Percentiles rank a stretch among this genome's conserved stretches.
These are phyloP conservation scores for Phytophthora meadii DNA, from an alignment of 352 stramenopile genomes.

Conservation along the genomic window DNA sequence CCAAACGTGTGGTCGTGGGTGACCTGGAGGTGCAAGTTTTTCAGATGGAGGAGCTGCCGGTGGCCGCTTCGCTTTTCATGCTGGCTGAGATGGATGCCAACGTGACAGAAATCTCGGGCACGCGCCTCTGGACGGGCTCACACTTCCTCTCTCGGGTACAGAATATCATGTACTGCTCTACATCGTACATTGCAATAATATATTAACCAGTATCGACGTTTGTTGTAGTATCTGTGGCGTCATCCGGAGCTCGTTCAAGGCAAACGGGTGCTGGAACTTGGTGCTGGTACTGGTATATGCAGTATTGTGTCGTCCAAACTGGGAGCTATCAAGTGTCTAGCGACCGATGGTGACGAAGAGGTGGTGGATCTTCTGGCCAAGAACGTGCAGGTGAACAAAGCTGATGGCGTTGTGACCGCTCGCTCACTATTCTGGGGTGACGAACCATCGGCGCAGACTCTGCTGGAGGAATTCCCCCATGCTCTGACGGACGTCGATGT, in stretches of 20 bases:
- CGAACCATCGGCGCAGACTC: conserved; percentile 39
- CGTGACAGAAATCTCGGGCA: conserved; percentile 77
- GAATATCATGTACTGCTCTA: not conserved
- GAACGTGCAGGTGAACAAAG: conserved; percentile 58
- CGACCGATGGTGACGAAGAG: conserved; percentile 74
- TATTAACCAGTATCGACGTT: conserved; percentile 1
- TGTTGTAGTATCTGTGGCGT: conserved; percentile 53
- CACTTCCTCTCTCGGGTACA: conserved; percentile 62
- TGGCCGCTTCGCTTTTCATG: conserved; percentile 67
- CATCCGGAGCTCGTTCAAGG: conserved; percentile 52
- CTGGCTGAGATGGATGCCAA: conserved; percentile 68
- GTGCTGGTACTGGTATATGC: conserved; percentile 74
- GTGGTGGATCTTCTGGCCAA: conserved; percentile 57
- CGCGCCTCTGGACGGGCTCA: conserved; percentile 78
- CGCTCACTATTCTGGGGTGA: conserved; percentile 69
- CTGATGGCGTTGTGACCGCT: conserved; percentile 30
- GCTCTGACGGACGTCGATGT: conserved; percentile 50
- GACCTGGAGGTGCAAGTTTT: conserved; percentile 53
- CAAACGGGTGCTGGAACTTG: conserved; percentile 71
- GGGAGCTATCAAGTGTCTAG: conserved; percentile 51
- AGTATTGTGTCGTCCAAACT: conserved; percentile 71
- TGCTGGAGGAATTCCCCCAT: conserved; percentile 39
- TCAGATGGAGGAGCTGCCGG: conserved; percentile 67
- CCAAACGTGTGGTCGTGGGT: conserved; percentile 52
- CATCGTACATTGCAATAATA: conserved; percentile 4